phyloP scores from a whole-genome alignment of 345 rosid genomes.

The Rhodamnia rubescens region DNA sequence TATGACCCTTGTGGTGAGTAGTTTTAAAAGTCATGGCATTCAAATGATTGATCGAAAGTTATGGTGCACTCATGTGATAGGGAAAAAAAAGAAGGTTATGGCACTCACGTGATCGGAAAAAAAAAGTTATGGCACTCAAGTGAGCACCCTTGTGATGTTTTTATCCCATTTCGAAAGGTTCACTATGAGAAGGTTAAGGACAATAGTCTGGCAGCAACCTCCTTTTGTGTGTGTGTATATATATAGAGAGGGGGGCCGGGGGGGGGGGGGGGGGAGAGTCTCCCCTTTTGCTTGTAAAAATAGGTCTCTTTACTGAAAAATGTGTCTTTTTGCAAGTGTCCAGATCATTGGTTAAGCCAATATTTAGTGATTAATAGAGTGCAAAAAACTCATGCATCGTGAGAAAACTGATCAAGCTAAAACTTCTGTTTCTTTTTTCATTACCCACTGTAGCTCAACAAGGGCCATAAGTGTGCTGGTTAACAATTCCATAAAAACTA shows the following conservation, averaged over 20 bases:
- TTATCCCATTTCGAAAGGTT: too few relatives aligned
- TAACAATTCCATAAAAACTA: neutral
- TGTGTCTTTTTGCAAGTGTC: too few relatives aligned
- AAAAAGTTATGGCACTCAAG: neutral
- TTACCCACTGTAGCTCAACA: neutral
- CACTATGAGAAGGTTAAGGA: too few relatives aligned
- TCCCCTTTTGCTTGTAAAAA: too few relatives aligned
- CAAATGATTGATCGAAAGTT: neutral
- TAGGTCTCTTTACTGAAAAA: too few relatives aligned
- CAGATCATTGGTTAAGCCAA: neutral
- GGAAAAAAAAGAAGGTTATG: neutral
- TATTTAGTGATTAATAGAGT: neutral
- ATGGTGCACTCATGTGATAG: neutral
- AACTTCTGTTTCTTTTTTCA: neutral
- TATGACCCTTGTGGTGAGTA: neutral
- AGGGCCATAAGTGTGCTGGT: neutral
- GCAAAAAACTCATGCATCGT: neutral
- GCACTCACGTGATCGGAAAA: neutral
- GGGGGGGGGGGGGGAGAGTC: too few relatives aligned
- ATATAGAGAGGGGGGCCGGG: too few relatives aligned
- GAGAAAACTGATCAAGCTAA: neutral
- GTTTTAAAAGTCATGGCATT: too few relatives aligned
- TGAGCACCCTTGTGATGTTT: neutral
- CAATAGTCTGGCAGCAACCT: too few relatives aligned
- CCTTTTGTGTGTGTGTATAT: too few relatives aligned